Evolutionary conservation across 495 filamentous ascomycete genomes (phyloP).

Genomic region (Talaromyces thailandensis): DNA sequence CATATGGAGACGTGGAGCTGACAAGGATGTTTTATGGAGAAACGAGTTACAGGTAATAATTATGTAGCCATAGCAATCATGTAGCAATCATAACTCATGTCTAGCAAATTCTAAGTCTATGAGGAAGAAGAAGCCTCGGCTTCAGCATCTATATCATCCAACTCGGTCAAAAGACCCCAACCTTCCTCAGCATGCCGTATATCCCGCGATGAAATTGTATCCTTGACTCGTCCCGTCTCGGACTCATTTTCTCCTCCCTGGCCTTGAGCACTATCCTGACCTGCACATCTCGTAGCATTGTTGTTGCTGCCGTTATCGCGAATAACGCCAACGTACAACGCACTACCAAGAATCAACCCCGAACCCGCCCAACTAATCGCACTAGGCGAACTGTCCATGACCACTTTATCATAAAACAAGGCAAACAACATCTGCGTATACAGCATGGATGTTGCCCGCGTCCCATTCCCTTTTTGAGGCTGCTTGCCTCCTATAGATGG

Average conservation of each 20-base stretch:
- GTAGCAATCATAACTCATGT: background rate
- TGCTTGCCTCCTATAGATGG: constrained; percentile 11
- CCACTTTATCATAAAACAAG: constrained; percentile 65
- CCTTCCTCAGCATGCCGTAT: background rate
- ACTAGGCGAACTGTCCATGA: constrained; percentile 66
- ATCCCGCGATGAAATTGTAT: background rate
- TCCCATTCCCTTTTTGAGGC: constrained; percentile 24
- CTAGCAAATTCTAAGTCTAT: background rate
- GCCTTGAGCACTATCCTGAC: background rate
- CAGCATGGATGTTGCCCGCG: constrained; percentile 77
- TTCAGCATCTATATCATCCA: background rate
- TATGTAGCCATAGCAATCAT: background rate
- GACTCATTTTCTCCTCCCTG: background rate
- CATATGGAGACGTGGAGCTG: too few species aligned
- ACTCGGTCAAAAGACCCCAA: background rate
- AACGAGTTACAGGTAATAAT: background rate
- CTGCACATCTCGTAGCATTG: background rate
- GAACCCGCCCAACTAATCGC: constrained; percentile 62
- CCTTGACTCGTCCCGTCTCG: background rate
- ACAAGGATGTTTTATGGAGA: too few species aligned
- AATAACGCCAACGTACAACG: constrained; percentile 64
- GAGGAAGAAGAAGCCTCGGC: background rate
- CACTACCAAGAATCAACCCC: constrained; percentile 69
- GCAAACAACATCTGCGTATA: constrained; percentile 94
- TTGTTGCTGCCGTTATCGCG: constrained; percentile 18